A percentile compares a stretch with the other conserved stretches of the same genome.
Evolutionary conservation across 768 basidiomycete genomes (phyloP).

Genomic region (Lentinula sp.): DNA sequence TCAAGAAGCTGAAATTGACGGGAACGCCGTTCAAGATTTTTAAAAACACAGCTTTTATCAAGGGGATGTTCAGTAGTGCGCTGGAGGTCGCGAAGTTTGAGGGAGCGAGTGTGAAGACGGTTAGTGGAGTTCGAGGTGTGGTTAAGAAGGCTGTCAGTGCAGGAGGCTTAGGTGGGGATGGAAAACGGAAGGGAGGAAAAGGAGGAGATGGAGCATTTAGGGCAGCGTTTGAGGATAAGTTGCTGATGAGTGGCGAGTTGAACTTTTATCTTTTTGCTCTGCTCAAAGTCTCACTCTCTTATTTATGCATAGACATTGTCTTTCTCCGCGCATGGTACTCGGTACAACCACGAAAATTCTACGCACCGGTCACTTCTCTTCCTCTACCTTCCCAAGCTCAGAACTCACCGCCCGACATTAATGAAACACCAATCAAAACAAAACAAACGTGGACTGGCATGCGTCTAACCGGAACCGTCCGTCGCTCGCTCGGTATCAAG

Average conservation of each 20-base stretch:
- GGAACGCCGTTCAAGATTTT: conserved; percentile 96
- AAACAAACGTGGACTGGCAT: conserved; percentile 88
- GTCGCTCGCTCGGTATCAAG: conserved; percentile 78
- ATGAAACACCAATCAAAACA: conserved; percentile 30
- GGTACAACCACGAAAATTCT: conserved; percentile 90
- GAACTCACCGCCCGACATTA: background rate
- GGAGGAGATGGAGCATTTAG: conserved; percentile 95
- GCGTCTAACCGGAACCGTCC: conserved; percentile 91
- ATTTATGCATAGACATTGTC: conserved; percentile 62
- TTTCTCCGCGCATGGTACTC: conserved; percentile 98
- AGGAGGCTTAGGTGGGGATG: conserved; percentile 50
- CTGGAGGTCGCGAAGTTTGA: conserved; percentile 98
- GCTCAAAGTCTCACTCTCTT: conserved; percentile 1
- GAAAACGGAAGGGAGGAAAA: conserved; percentile 91
- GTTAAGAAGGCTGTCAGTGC: conserved; percentile 87
- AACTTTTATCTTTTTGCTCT: background rate
- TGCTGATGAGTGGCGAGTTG: conserved; percentile 85
- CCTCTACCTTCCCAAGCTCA: conserved; percentile 52
- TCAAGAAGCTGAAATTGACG: conserved; percentile 97
- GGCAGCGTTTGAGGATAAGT: conserved; percentile 97
- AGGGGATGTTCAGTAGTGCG: conserved; percentile 92
- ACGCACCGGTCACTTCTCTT: conserved; percentile 93
- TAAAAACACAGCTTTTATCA: conserved; percentile 98
- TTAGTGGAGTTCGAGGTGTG: conserved; percentile 93
- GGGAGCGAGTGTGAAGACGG: conserved; percentile 93